Conservation (phyloP, 495 filamentous ascomycete species). For the Poronia punctata region DNA sequence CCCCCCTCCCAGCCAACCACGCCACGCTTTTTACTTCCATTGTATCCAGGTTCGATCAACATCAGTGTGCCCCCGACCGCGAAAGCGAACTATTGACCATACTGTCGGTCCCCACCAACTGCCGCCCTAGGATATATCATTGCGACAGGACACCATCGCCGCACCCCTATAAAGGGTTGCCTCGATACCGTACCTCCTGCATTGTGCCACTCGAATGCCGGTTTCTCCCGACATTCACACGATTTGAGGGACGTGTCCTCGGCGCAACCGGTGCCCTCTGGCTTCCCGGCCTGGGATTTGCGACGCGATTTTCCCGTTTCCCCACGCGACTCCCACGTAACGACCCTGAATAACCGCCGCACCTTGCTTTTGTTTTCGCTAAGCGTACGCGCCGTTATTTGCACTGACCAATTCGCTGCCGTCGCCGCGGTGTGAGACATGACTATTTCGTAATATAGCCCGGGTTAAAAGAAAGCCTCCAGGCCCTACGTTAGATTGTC, state of each 20-base stretch:
- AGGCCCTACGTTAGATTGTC: conserved; percentile 8
- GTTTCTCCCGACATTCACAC: neutral
- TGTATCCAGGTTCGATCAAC: too few species aligned
- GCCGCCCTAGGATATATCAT: conserved; percentile 17
- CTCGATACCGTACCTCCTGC: conserved; percentile 21
- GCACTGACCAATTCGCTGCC: conserved; percentile 14
- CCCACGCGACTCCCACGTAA: too few species aligned
- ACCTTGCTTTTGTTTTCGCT: too few species aligned
- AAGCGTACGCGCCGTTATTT: too few species aligned
- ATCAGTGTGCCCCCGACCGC: conserved; percentile 18
- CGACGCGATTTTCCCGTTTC: conserved; percentile 17
- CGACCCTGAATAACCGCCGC: too few species aligned
- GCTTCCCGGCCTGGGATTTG: conserved; percentile 17
- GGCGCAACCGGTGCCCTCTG: conserved; percentile 8
- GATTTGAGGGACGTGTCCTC: conserved; percentile 1
- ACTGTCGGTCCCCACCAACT: conserved; percentile 16
- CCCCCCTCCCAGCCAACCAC: conserved; percentile 2
- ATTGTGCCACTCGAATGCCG: neutral
- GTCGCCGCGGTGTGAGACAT: conserved; percentile 27
- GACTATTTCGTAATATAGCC: conserved; percentile 22
- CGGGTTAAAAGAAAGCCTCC: conserved; percentile 12
- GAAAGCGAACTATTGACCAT: conserved; percentile 12
- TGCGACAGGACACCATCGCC: too few species aligned
- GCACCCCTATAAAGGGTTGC: too few species aligned
- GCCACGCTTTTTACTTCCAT: conserved; percentile 9